phyloP scores from a whole-genome alignment of 1,139 yeast genomes.

The Taphrina communis region DNA sequence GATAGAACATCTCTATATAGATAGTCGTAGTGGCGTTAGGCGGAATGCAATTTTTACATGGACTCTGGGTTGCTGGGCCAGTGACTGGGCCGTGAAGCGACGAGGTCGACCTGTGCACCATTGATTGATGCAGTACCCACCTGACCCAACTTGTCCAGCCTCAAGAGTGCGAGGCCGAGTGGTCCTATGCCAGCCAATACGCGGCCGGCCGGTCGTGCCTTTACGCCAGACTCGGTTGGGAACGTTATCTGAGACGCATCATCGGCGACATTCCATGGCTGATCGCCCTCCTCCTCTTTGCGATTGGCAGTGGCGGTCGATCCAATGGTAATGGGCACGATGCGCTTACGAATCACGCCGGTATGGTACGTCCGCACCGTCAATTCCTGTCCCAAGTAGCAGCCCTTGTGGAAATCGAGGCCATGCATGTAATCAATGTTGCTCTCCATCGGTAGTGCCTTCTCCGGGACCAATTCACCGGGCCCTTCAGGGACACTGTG shows the following conservation, averaged over 20 bases:
- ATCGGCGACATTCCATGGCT: not conserved
- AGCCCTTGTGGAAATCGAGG: conserved; percentile 85
- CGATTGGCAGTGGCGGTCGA: conserved; percentile 12
- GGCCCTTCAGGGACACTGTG: conserved; percentile 72
- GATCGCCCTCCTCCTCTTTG: not conserved
- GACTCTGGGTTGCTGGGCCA: conserved; percentile 14
- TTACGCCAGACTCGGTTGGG: conserved; percentile 49
- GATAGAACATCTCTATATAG: not conserved
- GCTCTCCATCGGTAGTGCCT: conserved; percentile 77
- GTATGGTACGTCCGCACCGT: conserved; percentile 86
- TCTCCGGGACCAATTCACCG: conserved; percentile 55
- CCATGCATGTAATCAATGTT: conserved; percentile 85
- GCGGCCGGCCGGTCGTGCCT: conserved; percentile 60
- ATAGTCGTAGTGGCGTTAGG: conserved; percentile 8
- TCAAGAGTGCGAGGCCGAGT: conserved; percentile 69
- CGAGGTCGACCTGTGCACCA: not conserved
- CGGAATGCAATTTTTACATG: not conserved
- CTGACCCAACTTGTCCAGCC: conserved; percentile 53
- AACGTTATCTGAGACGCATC: conserved; percentile 10
- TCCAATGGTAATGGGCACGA: conserved; percentile 66
- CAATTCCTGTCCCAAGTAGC: conserved; percentile 94
- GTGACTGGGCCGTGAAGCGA: conserved; percentile 9
- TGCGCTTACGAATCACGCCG: conserved; percentile 79
- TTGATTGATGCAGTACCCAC: not conserved
- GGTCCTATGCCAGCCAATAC: conserved; percentile 64